These are phyloP conservation scores for Xerocomellus intermedius DNA, from an alignment of 768 basidiomycete species.

Conservation along the genomic window DNA sequence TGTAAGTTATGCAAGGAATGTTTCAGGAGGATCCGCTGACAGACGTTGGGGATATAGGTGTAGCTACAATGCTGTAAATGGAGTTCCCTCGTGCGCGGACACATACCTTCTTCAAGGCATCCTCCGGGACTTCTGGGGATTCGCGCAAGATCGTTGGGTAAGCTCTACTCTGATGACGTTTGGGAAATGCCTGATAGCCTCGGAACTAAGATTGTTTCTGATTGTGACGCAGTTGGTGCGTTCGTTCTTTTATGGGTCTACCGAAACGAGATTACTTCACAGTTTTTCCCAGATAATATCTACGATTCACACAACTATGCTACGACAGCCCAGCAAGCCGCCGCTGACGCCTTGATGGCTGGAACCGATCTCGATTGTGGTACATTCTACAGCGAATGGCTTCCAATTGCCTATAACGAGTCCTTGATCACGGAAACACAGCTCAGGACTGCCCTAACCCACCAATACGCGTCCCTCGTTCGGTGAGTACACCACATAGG, in stretches of 20 bases:
- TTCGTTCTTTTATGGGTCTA: background rate
- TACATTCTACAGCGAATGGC: constrained; percentile 41
- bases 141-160: constrained; percentile 52
- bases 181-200: background rate
- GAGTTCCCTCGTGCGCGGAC: constrained; percentile 54
- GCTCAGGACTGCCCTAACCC: constrained; percentile 42
- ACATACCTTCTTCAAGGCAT: constrained; percentile 52
- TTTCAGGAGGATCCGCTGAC: background rate
- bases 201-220: constrained; percentile 35
- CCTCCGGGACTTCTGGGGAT: constrained; percentile 51
- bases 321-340: constrained; percentile 43
- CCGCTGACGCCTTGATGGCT: constrained; percentile 49
- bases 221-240: constrained; percentile 49
- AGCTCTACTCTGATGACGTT: background rate
- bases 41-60: constrained; percentile 27
- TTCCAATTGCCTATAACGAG: constrained; percentile 49
- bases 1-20: constrained; percentile 27
- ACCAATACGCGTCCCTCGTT: constrained; percentile 53
- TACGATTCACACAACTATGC: constrained; percentile 50
- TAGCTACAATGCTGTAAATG: constrained; percentile 62
- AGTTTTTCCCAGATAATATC: constrained; percentile 35
- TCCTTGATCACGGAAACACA: constrained; percentile 45
- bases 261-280: background rate
- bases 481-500: constrained; percentile 31
- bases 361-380: constrained; percentile 60